Base-by-base conservation (phyloP, 1,284 basidiomycete species). In the Pascua guehoae region DNA sequence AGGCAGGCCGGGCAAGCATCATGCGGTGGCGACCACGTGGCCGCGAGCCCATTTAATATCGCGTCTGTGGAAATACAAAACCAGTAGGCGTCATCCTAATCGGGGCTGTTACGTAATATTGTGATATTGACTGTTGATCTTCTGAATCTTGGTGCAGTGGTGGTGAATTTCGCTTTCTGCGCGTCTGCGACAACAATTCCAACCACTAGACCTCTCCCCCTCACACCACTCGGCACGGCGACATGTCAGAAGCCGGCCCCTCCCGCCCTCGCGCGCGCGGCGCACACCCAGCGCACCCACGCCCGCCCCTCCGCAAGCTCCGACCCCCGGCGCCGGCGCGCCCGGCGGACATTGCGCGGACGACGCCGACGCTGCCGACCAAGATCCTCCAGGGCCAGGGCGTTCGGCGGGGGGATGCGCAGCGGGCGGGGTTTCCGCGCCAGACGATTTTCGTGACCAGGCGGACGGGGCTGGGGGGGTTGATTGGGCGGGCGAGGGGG, bases 381-480 rank as follows among this genome's bases (percentile, higher is more conserved):
- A 74, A 74, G 56, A 53, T 66, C 2, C 56, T 72, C 5, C 72
- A 72, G 37, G 71, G 72, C 11, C 56, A 60, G 8, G 61, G 62
- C 2, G 65, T 61, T n/a, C 51, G 61, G 17, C 54, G 72, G 47
- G 68, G 63, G 7, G 71, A 75, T 52, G 53, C 52, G 8, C 58
- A 61, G 38, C 65, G 66, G 51, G 61, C 58, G n/a, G 72, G 70
- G 5, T 72, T 63, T 52, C 87, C 88, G 71, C 85, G 88, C 73
- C 89, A 88, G 65, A 80, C 83, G 59, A 86, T 94, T 41, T 89
- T 89, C 60, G 72, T 94, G 49, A 89, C 89, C 61, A 84, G 91
- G 47, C 88, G 86, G 70, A 89, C 88, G 82, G 41, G 56, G 44
- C 48, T 93, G 63, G 94, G 93, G 73, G 89, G 89, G 17, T 81